Conservation (phyloP, 2,329 filamentous ascomycete genomes). For the Chrysoporthe deuterocubensis region DNA sequence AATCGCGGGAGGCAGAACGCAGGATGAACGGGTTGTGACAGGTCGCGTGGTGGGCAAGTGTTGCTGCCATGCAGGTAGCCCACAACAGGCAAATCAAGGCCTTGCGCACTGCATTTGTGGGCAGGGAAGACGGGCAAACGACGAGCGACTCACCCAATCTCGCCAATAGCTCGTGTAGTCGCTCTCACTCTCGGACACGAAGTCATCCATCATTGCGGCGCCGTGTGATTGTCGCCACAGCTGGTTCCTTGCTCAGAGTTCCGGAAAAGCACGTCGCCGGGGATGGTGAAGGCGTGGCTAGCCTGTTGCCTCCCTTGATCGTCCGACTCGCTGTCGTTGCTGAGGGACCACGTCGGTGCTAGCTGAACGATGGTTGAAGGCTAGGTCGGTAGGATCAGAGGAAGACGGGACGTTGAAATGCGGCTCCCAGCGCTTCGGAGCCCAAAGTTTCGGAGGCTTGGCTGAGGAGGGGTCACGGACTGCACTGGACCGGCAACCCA, state of each 20-base stretch:
- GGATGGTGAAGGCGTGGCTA: neutral
- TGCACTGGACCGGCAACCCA: neutral
- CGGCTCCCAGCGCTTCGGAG: neutral
- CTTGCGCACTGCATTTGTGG: neutral
- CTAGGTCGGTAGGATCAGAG: neutral
- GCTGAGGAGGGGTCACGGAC: slow-evolving; percentile 5
- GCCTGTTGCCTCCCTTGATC: neutral
- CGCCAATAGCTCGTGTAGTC: slow-evolving; percentile 99
- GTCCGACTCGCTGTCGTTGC: neutral
- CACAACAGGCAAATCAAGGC: slow-evolving; percentile 6
- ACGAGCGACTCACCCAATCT: slow-evolving; percentile 81
- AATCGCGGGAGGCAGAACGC: neutral
- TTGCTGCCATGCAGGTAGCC: slow-evolving; percentile 10
- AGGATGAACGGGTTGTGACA: neutral
- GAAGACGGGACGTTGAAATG: neutral
- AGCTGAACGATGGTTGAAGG: neutral
- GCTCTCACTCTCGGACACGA: slow-evolving; percentile 95
- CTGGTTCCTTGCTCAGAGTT: neutral
- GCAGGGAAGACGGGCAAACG: neutral
- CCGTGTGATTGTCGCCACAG: neutral
- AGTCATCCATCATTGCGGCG: slow-evolving; percentile 80
- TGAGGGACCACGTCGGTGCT: neutral
- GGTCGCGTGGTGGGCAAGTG: slow-evolving; percentile 6
- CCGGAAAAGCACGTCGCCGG: neutral
- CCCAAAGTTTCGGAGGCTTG: neutral